Base-by-base conservation (phyloP, 176 grass and related monocot genomes). In the Olyra latifolia region DNA sequence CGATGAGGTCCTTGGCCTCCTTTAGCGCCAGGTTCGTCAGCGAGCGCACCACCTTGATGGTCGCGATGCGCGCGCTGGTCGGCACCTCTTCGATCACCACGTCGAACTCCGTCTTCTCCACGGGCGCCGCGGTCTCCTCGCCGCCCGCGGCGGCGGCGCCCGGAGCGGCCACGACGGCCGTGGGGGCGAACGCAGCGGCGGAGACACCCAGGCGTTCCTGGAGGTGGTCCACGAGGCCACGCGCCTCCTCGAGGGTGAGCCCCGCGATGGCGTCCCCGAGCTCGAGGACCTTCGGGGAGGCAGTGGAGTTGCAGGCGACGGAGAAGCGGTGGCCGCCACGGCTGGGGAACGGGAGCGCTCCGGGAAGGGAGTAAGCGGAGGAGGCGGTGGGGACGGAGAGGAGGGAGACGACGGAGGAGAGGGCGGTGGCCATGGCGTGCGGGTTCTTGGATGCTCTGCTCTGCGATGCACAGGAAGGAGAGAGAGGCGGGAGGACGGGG, bases 1-100 rank as follows among this genome's bases (percentile, higher is more conserved):
- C 83, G 46, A 92, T 92, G 66, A 92, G 80, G 75, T 89, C 86
- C 78, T 92, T 92, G 4, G 90, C 86, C 35, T 92, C 90, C 84
- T 92, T 92, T 24, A 89, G 82, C 62, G 90, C 86, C 60, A 92
- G 60, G 66, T 50, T 89, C 7, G 86, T 92, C 35, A 88, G 68
- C 38, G 61, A 67, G 46, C 67, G 44, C 75, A 87, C 86, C 48
- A 86, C 78, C 73, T 92, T 89, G 87, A 92, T 92, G 65, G 90
- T 82, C 13, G 77, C 82, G 66, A 92, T 92, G 61, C 79, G 80
- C 38, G 58, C 62, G 71, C 70, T 89, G 78, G 79, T 92, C 32
- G 90, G 86, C 42, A 92, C 90, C 11, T 92, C 90, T 66, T 88
- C 82, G 65, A 92, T 92, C 35, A 83, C 71, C 42, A 89, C 90